Conservation (phyloP, 2,329 filamentous ascomycete species). For the Xylaria polymorpha region DNA sequence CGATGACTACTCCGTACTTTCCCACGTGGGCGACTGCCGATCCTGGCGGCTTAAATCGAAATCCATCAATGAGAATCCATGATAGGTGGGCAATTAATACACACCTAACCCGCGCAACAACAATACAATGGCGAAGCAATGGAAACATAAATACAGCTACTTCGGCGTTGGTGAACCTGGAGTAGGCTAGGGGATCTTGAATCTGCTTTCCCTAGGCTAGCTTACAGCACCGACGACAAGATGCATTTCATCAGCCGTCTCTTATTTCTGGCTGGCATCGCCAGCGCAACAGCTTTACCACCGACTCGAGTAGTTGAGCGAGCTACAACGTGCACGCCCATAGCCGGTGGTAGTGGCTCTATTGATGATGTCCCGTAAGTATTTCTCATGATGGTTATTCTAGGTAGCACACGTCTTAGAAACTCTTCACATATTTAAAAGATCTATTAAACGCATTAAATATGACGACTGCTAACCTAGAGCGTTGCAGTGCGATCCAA, state of each 20-base stretch:
- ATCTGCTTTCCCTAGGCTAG: not conserved
- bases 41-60: slow-evolving; percentile 31
- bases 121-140: not conserved
- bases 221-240: not conserved
- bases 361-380: slow-evolving; percentile 33
- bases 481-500: slow-evolving; percentile 25
- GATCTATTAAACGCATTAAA: not conserved
- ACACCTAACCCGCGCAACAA: not conserved
- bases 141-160: slow-evolving; percentile 2
- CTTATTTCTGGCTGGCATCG: slow-evolving; percentile 13
- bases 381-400: not conserved
- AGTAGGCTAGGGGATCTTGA: not conserved
- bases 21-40: slow-evolving; percentile 19
- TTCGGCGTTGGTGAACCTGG: not conserved
- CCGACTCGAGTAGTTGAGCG: slow-evolving; percentile 29
- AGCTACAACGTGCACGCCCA: slow-evolving; percentile 30
- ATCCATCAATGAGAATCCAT: slow-evolving; percentile 34
- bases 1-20: slow-evolving; percentile 23
- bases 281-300: not conserved
- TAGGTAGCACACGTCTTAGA: not conserved
- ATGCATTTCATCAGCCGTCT: slow-evolving; percentile 20
- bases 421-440: not conserved
- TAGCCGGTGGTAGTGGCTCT: slow-evolving; percentile 29
- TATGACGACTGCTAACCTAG: not conserved
- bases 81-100: not conserved